Percentiles rank a stretch among this genome's conserved stretches.
Evolutionary conservation across 2,329 filamentous ascomycete species (phyloP).

Genomic region (Fusarium nematophilum): DNA sequence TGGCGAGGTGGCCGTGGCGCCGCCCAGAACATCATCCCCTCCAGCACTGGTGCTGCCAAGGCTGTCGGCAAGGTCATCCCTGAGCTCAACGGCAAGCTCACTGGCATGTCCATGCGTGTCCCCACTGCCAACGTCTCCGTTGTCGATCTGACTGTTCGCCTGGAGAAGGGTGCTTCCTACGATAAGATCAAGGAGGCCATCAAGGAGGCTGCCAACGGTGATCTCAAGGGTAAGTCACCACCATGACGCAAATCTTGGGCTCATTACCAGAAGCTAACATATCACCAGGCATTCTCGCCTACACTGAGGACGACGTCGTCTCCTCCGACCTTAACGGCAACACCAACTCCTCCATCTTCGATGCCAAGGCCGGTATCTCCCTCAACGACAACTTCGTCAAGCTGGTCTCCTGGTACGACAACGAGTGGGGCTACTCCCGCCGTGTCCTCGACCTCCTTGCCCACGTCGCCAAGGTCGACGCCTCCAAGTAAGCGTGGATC

Average conservation of each 20-base stretch:
- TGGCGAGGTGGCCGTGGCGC: conserved; percentile 99
- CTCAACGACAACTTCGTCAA: conserved; percentile 99
- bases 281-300: conserved; percentile 80
- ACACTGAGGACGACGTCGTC: conserved; percentile 98
- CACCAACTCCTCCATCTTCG: conserved; percentile 95
- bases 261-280: conserved; percentile 29
- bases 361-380: conserved; percentile 98
- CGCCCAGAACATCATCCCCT: conserved; percentile 99
- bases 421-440: conserved; percentile 99
- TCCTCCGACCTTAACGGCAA: conserved; percentile 95
- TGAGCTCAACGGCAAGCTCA: conserved; percentile 98
- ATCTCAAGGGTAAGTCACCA: conserved; percentile 81
- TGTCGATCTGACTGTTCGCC: conserved; percentile 93
- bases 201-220: conserved; percentile 86
- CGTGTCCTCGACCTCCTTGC: conserved; percentile 86
- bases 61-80: conserved; percentile 99
- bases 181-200: conserved; percentile 93
- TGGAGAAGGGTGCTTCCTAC: conserved; percentile 89
- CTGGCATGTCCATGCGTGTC: conserved; percentile 99
- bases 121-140: conserved; percentile 99
- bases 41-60: conserved; percentile 99
- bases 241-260: not conserved
- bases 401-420: conserved; percentile 98
- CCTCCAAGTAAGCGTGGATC: conserved; percentile 58
- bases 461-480: conserved; percentile 84